Evolutionary conservation across 2,329 filamentous ascomycete species (phyloP).

Genomic region (Microsporum canis): DNA sequence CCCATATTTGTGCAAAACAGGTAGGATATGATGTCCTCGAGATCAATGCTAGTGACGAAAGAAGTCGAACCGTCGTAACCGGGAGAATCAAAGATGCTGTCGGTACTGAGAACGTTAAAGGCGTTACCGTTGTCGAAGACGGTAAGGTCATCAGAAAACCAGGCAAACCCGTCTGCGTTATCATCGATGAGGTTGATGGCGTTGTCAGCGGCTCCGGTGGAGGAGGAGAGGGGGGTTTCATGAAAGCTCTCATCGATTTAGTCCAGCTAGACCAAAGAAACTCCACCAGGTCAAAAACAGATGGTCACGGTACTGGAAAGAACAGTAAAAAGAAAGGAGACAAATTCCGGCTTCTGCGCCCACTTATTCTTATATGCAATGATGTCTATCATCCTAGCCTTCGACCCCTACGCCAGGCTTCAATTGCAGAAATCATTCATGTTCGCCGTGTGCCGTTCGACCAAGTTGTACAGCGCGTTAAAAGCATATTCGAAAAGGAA

Average conservation of each 20-base stretch:
- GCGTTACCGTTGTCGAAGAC: constrained; percentile 40
- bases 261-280: constrained; percentile 81
- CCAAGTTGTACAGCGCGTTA: constrained; percentile 70
- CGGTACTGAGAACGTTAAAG: constrained; percentile 85
- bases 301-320: constrained; percentile 17
- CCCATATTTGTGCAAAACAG: constrained; percentile 89
- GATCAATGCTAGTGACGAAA: constrained; percentile 95
- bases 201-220: constrained; percentile 69
- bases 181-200: constrained; percentile 95
- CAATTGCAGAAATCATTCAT: constrained; percentile 78
- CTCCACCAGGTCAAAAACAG: constrained; percentile 26
- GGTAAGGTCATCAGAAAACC: constrained; percentile 51
- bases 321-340: constrained; percentile 62
- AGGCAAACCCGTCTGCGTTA: constrained; percentile 78
- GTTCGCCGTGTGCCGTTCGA: constrained; percentile 81
- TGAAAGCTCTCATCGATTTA: constrained; percentile 88
- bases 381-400: constrained; percentile 90
- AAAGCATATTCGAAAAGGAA: constrained; percentile 76
- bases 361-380: constrained; percentile 90
- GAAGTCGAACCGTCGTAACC: constrained; percentile 79
- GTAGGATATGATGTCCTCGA: constrained; percentile 94
- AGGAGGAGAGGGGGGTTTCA: constrained; percentile 76
- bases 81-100: constrained; percentile 83
- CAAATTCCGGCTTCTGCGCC: constrained; percentile 74
- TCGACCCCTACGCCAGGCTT: constrained; percentile 72